Base-by-base conservation (phyloP, 2,329 filamentous ascomycete genomes). In the Calonectria hawksworthii region DNA sequence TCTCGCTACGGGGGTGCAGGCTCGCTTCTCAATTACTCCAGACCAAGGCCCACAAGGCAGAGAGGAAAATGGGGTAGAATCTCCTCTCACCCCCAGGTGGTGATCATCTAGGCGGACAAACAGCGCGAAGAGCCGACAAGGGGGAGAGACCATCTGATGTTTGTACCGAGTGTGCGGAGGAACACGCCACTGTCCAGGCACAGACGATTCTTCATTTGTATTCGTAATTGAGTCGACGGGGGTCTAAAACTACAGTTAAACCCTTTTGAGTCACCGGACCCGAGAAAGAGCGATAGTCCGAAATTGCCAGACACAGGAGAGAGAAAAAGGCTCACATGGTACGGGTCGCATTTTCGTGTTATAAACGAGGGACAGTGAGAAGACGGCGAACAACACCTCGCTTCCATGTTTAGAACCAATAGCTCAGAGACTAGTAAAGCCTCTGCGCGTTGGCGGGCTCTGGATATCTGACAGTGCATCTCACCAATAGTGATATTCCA, bases 11-110 rank as follows among this genome's bases (percentile, higher is more conserved):
- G 26, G 28, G 26, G 26, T 7, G 51, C 14, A 47, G 13, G n/a
- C 36, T 61, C 34, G 32, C 11, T 41, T 38, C 56, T 2, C 14
- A 23, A 32, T 21, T 47, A 13, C 44, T 47, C 28, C 26, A 38
- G 16, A n/a, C 32, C 16, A n/a, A 61, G 34, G 34, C 56, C 56
- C 56, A 63, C 56, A 63, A 63, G 56, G 56, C 56, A 63, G 56
- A 63, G 34, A 9, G 4, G 34, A 41, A 23, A 63, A 63, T 38
- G 56, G 56, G 36, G 56, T 63, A 10, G 34, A 63, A 26, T 26
- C 56, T 16, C 13, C 23, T 18, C 23, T 23, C 18, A 47, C 44
- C 51, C 56, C 56, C 56, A 63, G 56, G 13, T 41, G 56, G 6
- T 63, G 56, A 63, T 63, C 56, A 41, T 63, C 34, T 21, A 4